A percentile compares a stretch with the other conserved stretches of the same genome.
Conservation (phyloP, 2,329 filamentous ascomycete genomes). For the Balansia obtecta region DNA sequence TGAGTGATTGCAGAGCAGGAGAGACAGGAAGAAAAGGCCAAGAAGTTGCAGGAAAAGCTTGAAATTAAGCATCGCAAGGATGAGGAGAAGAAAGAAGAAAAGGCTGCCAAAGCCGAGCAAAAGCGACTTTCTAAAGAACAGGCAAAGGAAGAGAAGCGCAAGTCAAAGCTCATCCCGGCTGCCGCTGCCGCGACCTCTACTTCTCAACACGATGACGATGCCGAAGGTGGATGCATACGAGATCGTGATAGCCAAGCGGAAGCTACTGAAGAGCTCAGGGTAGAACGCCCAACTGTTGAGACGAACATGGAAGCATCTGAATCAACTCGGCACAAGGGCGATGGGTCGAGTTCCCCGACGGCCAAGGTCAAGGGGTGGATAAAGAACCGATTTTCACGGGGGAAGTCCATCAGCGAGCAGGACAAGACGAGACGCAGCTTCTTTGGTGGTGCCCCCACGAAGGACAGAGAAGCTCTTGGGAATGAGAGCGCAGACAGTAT, state of each 20-base stretch:
- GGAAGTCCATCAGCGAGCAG: constrained; percentile 27
- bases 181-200: constrained; percentile 3
- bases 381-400: constrained; percentile 37
- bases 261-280: neutral
- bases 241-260: constrained; percentile 6
- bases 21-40: constrained; percentile 25
- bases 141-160: constrained; percentile 34
- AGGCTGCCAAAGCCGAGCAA: constrained; percentile 39
- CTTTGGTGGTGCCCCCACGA: constrained; percentile 37
- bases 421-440: constrained; percentile 28
- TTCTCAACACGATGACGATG: constrained; percentile 5
- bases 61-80: constrained; percentile 11
- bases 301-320: constrained; percentile 4
- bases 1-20: constrained; percentile 27
- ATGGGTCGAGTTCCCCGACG: constrained; percentile 18
- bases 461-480: constrained; percentile 28
- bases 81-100: constrained; percentile 39
- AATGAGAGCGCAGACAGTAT: constrained; percentile 33
- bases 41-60: constrained; percentile 10
- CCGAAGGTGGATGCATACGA: constrained; percentile 4
- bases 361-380: constrained; percentile 42
- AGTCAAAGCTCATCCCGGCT: constrained; percentile 17
- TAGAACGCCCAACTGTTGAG: neutral
- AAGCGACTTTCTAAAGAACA: constrained; percentile 23
- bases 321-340: constrained; percentile 7